phyloP scores from a whole-genome alignment of 2,329 filamentous ascomycete species.

The Penicillium sp. region DNA sequence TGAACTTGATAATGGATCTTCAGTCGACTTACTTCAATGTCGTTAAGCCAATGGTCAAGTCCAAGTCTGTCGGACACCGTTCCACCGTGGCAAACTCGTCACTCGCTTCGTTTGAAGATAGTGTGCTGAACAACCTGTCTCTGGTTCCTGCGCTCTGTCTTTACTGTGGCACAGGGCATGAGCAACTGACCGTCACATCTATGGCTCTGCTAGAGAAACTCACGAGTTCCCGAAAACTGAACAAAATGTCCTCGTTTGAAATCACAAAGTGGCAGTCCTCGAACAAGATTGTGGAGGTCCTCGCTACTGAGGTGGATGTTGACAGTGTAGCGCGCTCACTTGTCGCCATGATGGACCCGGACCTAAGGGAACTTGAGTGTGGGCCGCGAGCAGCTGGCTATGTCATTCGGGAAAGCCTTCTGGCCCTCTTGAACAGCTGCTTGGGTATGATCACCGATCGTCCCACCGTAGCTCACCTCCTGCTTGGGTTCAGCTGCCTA shows the following conservation, averaged over 20 bases:
- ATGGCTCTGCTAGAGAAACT: conserved; percentile 83
- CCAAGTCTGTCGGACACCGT: conserved; percentile 62
- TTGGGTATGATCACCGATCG: conserved; percentile 73
- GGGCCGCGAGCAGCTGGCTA: conserved; percentile 73
- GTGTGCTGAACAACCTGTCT: conserved; percentile 76
- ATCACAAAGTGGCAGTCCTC: conserved; percentile 66
- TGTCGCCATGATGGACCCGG: conserved; percentile 66
- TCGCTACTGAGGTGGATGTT: conserved; percentile 79
- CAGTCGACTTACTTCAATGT: conserved; percentile 92
- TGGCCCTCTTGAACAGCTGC: conserved; percentile 84
- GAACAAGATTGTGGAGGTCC: conserved; percentile 84
- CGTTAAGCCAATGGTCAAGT: conserved; percentile 76
- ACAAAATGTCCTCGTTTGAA: conserved; percentile 67
- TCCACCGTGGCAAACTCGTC: conserved; percentile 71
- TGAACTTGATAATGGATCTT: conserved; percentile 79
- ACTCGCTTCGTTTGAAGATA: conserved; percentile 90
- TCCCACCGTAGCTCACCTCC: conserved; percentile 85
- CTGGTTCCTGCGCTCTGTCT: conserved; percentile 81
- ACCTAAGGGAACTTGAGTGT: conserved; percentile 72
- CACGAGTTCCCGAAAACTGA: conserved; percentile 79
- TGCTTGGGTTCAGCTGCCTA: conserved; percentile 84
- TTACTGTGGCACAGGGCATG: conserved; percentile 83
- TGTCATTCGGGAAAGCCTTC: conserved; percentile 77
- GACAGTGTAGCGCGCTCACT: conserved; percentile 78
- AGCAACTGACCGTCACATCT: conserved; percentile 77